phyloP scores from a whole-genome alignment of 2,329 filamentous ascomycete species.

The Fusarium irregulare region DNA sequence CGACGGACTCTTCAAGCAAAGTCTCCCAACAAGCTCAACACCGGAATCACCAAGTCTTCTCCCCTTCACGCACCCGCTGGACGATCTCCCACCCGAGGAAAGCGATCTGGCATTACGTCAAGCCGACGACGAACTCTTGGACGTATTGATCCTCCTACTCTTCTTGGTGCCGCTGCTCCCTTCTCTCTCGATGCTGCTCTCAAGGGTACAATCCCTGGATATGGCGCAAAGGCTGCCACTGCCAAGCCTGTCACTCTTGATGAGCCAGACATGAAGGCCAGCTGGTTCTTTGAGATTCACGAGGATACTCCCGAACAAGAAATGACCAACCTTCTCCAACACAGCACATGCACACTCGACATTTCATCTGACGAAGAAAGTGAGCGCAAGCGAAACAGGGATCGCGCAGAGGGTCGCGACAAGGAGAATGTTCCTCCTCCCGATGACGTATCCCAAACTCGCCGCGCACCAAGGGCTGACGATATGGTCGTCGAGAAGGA shows the following conservation, averaged over 20 bases:
- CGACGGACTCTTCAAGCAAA: slow-evolving; percentile 64
- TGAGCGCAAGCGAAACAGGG: slow-evolving; percentile 63
- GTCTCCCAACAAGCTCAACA: slow-evolving; percentile 63
- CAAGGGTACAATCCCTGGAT: slow-evolving; percentile 76
- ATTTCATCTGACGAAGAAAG: slow-evolving; percentile 89
- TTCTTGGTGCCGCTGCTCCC: slow-evolving; percentile 66
- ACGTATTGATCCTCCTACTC: slow-evolving; percentile 76
- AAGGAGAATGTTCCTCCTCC: slow-evolving; percentile 94
- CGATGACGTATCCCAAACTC: slow-evolving; percentile 70
- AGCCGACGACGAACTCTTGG: slow-evolving; percentile 74
- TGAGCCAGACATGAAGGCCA: slow-evolving; percentile 66
- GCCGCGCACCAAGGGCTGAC: slow-evolving; percentile 53
- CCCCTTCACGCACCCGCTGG: slow-evolving; percentile 78
- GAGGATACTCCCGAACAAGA: slow-evolving; percentile 92
- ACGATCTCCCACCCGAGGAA: slow-evolving; percentile 79
- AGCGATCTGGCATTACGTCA: slow-evolving; percentile 75
- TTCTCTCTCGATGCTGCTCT: slow-evolving; percentile 89
- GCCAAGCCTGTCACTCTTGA: slow-evolving; percentile 49
- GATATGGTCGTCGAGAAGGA: slow-evolving; percentile 72
- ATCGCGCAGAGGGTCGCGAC: slow-evolving; percentile 71
- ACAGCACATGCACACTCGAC: slow-evolving; percentile 86
- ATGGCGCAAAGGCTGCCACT: slow-evolving; percentile 54
- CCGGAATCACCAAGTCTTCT: slow-evolving; percentile 59
- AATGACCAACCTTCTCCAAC: slow-evolving; percentile 91
- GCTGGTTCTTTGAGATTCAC: slow-evolving; percentile 94